Base-by-base conservation (phyloP, 306 rosid genomes). In the Dryas drummondii region DNA sequence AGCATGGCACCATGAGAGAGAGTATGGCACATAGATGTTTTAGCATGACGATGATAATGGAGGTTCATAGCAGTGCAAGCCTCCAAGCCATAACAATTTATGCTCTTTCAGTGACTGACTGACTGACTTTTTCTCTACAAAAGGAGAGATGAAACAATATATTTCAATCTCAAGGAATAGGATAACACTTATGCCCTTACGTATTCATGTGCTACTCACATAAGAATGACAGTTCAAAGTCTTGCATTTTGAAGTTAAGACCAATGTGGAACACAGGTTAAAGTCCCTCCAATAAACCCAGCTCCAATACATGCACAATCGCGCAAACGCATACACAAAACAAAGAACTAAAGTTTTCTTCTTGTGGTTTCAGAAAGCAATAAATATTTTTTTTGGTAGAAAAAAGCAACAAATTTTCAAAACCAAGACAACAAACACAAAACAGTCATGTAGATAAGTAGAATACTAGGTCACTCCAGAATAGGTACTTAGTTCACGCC, bases 261-360 rank as follows among this genome's bases (percentile, higher is more conserved):
- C 37, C 37, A 32, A 32, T 32, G 37, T 32, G 37, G 3, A 32
- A 32, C 37, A 32, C 37, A 32, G 37, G 37, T 32, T 32, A 32
- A 32, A 32, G 9, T 13, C 32, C 32, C 6, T 7, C 46, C 70
- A 44, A 60, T 17, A 9, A 78, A 70, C 54, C 15, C n/a, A 22
- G 62, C 48, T 70, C 53, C 54, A 51, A 70, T 10, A 61, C 48
- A 70, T 0, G 26, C 55, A 66, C 73, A 66, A 51, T 12, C 47
- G 71, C 52, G 11, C 12, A 11, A 9, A 47, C 6, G 14, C 7
- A 32, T 11, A 32, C 44, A 27, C 14, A 15, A 61, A 61, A 61
- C 19, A 12, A 62, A 14, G 22, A 40, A 40, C 67, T 1, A 40
- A 62, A 40, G 0, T 62, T 15, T 42, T 62, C 22, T 62, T 41